Conservation (phyloP, 495 filamentous ascomycete genomes). For the Lophiotrema nucula region DNA sequence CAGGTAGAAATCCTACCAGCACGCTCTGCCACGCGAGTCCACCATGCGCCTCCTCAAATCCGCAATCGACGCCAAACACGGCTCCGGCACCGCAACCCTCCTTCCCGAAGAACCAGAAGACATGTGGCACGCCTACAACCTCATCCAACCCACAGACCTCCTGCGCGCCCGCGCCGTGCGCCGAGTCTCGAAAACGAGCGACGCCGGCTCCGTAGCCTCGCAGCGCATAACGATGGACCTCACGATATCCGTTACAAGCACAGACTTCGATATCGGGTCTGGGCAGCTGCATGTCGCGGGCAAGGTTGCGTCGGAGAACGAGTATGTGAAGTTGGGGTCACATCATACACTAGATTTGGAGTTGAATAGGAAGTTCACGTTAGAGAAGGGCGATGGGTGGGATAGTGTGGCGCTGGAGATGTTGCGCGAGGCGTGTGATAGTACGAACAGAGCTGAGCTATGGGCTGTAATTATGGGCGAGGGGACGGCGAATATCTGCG, state of each 20-base stretch:
- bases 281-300: constrained; percentile 84
- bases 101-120: constrained; percentile 92
- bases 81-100: constrained; percentile 75
- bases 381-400: constrained; percentile 74
- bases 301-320: constrained; percentile 77
- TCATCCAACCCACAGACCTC: constrained; percentile 76
- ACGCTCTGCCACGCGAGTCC: neutral
- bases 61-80: constrained; percentile 65
- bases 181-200: constrained; percentile 61
- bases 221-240: constrained; percentile 75
- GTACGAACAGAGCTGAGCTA: constrained; percentile 67
- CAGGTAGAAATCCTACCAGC: neutral
- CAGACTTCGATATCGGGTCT: constrained; percentile 86
- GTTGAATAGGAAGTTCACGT: constrained; percentile 80
- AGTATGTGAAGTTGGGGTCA: constrained; percentile 75
- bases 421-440: constrained; percentile 74
- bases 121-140: constrained; percentile 98
- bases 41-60: constrained; percentile 71
- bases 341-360: constrained; percentile 92
- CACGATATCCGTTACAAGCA: constrained; percentile 72
- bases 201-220: constrained; percentile 72
- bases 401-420: constrained; percentile 81
- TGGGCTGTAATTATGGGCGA: constrained; percentile 94
- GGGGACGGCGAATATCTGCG: constrained; percentile 86
- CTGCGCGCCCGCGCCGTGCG: constrained; percentile 81